phyloP scores from a whole-genome alignment of 2,329 filamentous ascomycete genomes.

The Raffaelea deltoideospora region DNA sequence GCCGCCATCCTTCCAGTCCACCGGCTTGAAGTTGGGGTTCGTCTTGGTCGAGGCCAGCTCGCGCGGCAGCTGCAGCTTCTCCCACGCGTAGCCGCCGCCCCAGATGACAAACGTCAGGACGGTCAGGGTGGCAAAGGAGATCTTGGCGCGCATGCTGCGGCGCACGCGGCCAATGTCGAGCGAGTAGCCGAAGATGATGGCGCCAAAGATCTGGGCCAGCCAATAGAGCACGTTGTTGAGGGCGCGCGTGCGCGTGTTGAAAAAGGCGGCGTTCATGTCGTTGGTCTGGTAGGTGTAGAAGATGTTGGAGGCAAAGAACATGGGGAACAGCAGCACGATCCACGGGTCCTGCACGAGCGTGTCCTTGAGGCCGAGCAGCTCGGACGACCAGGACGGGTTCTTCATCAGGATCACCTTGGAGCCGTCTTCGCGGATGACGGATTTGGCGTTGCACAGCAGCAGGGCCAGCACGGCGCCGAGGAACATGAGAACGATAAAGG shows the following conservation, averaged over 20 bases:
- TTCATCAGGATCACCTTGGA: conserved; percentile 77
- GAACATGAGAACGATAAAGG: conserved; percentile 13
- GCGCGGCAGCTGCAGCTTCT: conserved; percentile 43
- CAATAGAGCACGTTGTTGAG: conserved; percentile 73
- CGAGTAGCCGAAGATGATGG: conserved; percentile 54
- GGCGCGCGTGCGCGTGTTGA: conserved; percentile 57
- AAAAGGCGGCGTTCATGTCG: conserved; percentile 53
- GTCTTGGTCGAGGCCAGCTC: conserved; percentile 14
- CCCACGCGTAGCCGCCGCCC: conserved; percentile 71
- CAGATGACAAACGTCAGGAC: conserved; percentile 61
- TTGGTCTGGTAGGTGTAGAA: conserved; percentile 68
- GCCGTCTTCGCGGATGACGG: conserved; percentile 62
- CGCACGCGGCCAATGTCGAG: conserved; percentile 47
- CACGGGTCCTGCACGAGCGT: conserved; percentile 56
- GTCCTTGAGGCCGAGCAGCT: conserved; percentile 61
- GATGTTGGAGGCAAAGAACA: conserved; percentile 69
- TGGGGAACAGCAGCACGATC: conserved; percentile 62
- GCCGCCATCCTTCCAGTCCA: conserved; percentile 52
- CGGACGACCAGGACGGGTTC: conserved; percentile 73
- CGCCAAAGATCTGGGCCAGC: conserved; percentile 62
- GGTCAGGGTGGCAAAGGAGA: conserved; percentile 45
- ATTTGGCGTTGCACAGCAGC: conserved; percentile 53
- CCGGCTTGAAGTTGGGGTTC: conserved; percentile 10
- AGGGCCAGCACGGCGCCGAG: conserved; percentile 46
- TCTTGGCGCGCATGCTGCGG: conserved; percentile 53